These are phyloP conservation scores for Penicillium tannophilum DNA, from an alignment of 495 filamentous ascomycete genomes.

Conservation along the genomic window DNA sequence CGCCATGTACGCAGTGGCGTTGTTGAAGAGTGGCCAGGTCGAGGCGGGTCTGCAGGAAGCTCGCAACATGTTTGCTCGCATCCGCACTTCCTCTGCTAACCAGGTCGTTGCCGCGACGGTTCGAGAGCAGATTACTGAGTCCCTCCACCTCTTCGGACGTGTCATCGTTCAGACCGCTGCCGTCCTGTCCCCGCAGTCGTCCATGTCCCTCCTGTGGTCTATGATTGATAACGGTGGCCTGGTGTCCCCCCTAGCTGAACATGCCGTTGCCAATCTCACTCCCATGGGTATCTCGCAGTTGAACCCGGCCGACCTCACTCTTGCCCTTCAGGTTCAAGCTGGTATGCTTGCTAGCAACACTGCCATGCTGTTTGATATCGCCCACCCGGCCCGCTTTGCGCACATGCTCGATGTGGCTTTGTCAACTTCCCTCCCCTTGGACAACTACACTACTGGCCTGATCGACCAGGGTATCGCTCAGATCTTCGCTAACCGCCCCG, in stretches of 20 bases:
- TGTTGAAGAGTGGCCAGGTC: constrained; percentile 78
- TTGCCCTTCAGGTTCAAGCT: constrained; percentile 66
- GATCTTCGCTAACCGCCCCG: constrained; percentile 53
- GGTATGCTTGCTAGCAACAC: constrained; percentile 55
- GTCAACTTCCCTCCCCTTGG: constrained; percentile 49
- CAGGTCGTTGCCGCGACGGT: constrained; percentile 37
- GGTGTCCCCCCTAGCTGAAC: constrained; percentile 61
- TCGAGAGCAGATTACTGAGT: constrained; percentile 84
- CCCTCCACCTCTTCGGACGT: constrained; percentile 71
- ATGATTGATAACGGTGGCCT: constrained; percentile 75
- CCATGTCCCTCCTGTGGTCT: constrained; percentile 64
- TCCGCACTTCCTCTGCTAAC: constrained; percentile 57
- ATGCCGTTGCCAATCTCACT: constrained; percentile 61
- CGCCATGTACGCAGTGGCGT: constrained; percentile 80
- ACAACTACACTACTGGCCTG: constrained; percentile 51
- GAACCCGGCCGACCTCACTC: constrained; percentile 55
- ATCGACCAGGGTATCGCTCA: constrained; percentile 60
- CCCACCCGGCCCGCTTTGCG: constrained; percentile 60
- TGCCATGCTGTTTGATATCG: constrained; percentile 50
- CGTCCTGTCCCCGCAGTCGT: constrained; percentile 53
- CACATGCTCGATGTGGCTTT: constrained; percentile 61
- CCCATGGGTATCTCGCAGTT: constrained; percentile 61
- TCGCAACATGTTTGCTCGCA: constrained; percentile 79
- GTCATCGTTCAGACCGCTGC: constrained; percentile 52
- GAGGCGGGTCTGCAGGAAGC: constrained; percentile 74